These are phyloP conservation scores for Jaapia argillacea DNA, from an alignment of 768 basidiomycete genomes.

Conservation along the genomic window DNA sequence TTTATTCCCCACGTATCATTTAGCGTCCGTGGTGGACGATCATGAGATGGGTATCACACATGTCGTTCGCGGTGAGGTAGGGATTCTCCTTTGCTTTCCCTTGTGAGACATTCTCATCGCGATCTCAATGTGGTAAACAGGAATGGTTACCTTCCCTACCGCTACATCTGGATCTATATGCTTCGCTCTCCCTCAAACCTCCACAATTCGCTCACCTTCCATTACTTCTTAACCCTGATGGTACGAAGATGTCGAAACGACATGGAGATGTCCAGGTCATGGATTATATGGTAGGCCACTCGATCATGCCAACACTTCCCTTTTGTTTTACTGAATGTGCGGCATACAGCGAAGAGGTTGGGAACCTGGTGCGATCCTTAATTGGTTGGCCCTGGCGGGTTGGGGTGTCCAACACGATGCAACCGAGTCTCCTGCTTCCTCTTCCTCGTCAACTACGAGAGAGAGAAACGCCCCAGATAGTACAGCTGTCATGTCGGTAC, in stretches of 20 bases:
- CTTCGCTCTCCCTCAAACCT: slow-evolving; percentile 54
- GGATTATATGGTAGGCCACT: slow-evolving; percentile 65
- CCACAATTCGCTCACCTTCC: slow-evolving; percentile 91
- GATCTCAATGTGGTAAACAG: slow-evolving; percentile 24
- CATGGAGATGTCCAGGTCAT: slow-evolving; percentile 82
- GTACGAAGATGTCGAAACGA: slow-evolving; percentile 91
- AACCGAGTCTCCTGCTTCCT: slow-evolving; percentile 10
- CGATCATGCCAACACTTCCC: not conserved
- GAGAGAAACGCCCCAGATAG: slow-evolving; percentile 37
- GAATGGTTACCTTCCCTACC: slow-evolving; percentile 96
- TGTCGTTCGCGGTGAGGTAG: slow-evolving; percentile 86
- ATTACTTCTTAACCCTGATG: slow-evolving; percentile 80
- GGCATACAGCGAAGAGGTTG: slow-evolving; percentile 63
- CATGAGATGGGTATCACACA: slow-evolving; percentile 94
- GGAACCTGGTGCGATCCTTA: slow-evolving; percentile 83
- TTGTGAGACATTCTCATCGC: not conserved
- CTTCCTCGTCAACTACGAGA: slow-evolving; percentile 5
- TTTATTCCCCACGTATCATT: slow-evolving; percentile 89
- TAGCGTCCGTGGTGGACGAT: slow-evolving; percentile 94
- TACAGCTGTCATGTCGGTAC: slow-evolving; percentile 47
- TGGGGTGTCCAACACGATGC: slow-evolving; percentile 60
- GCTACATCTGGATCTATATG: slow-evolving; percentile 84
- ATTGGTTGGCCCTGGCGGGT: slow-evolving; percentile 92
- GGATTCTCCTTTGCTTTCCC: slow-evolving; percentile 6
- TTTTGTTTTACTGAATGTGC: not conserved